Evolutionary conservation across 768 basidiomycete genomes (phyloP).

Genomic region (Pulveroboletus sp.): DNA sequence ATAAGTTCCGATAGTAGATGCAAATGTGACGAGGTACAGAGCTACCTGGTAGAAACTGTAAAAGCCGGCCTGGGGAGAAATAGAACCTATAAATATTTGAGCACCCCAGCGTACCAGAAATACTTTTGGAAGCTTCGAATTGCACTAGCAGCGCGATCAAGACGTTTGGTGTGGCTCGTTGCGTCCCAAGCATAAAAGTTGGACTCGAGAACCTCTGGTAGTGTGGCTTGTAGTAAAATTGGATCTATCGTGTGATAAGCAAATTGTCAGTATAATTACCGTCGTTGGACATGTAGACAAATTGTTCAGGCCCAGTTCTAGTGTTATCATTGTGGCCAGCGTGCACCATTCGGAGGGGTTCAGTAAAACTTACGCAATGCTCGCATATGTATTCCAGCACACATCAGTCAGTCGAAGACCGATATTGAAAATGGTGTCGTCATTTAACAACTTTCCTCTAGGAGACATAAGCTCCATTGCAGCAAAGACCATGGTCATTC

Average conservation of each 20-base stretch:
- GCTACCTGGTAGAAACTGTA: constrained; percentile 50
- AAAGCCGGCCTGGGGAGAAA: too few species aligned
- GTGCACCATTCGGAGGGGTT: too few species aligned
- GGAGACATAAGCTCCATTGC: too few species aligned
- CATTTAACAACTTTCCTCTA: too few species aligned
- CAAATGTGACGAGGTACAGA: constrained; percentile 7
- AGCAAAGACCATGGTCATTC: too few species aligned
- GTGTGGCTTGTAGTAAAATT: constrained; percentile 60
- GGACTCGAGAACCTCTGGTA: constrained; percentile 81
- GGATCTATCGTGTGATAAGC: constrained; percentile 36
- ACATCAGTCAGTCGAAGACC: too few species aligned
- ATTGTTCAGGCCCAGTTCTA: too few species aligned
- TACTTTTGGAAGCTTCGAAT: constrained; percentile 57
- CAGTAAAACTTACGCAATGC: too few species aligned
- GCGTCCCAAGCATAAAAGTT: constrained; percentile 79
- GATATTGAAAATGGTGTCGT: too few species aligned
- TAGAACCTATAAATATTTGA: constrained; percentile 70
- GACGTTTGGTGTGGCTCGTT: constrained; percentile 67
- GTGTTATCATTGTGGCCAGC: too few species aligned
- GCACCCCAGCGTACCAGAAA: constrained; percentile 69
- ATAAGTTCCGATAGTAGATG: not conserved
- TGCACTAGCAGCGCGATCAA: constrained; percentile 59
- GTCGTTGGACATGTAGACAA: too few species aligned
- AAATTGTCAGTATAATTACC: constrained; percentile 49
- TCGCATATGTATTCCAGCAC: too few species aligned